These are phyloP conservation scores for Penicillium sp. DNA, from an alignment of 2,329 filamentous ascomycete genomes.

Conservation along the genomic window DNA sequence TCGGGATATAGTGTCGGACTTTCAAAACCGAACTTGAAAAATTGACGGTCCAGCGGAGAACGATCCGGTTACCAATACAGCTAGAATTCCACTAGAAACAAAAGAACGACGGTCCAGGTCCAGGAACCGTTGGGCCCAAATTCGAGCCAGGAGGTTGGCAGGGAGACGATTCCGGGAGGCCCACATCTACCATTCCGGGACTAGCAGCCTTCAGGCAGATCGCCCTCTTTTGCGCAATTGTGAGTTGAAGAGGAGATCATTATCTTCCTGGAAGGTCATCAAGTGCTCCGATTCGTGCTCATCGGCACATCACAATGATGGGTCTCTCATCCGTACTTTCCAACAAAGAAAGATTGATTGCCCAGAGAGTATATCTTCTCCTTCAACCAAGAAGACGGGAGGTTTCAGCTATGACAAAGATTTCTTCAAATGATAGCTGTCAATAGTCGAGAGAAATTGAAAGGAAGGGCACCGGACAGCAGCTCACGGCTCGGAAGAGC, in stretches of 20 bases:
- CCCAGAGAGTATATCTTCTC: not conserved
- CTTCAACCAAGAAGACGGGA: not conserved
- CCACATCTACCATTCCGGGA: constrained; percentile 11
- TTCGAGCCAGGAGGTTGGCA: constrained; percentile 13
- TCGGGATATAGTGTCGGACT: not conserved
- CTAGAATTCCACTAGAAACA: constrained; percentile 27
- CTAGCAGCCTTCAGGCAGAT: constrained; percentile 7
- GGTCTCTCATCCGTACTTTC: not conserved
- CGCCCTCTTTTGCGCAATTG: not conserved
- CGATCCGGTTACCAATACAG: constrained; percentile 20
- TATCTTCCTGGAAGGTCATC: not conserved
- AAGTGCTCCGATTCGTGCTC: not conserved
- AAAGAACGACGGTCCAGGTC: constrained; percentile 13
- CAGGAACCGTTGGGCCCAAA: constrained; percentile 21
- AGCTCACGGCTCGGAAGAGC: not conserved
- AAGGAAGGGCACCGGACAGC: not conserved
- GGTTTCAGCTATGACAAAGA: not conserved
- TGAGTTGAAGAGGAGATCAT: constrained; percentile 3
- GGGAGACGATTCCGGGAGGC: constrained; percentile 22
- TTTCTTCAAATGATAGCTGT: not conserved
- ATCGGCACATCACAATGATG: not conserved
- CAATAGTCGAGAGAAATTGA: not conserved
- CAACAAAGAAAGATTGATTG: not conserved
- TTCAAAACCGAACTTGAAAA: not conserved
- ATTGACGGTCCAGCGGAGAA: constrained; percentile 1